These are phyloP conservation scores for Brassica cretica DNA, from an alignment of 345 rosid genomes.

Conservation along the genomic window DNA sequence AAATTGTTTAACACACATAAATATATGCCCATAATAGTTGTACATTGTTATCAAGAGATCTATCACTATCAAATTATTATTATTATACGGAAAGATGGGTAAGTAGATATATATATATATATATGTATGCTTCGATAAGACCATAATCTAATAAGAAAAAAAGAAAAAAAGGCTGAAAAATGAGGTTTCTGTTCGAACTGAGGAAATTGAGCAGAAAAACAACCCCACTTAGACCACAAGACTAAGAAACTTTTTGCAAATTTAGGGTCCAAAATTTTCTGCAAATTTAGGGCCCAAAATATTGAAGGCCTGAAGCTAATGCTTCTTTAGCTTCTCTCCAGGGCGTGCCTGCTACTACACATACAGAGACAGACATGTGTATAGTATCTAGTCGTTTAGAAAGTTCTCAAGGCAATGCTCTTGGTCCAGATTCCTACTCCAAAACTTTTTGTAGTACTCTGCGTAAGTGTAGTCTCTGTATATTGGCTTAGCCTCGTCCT, in stretches of 20 bases:
- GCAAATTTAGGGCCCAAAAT: too few relatives aligned
- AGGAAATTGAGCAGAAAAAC: background rate
- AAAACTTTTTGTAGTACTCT: slow-evolving; percentile 82
- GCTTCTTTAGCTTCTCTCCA: background rate
- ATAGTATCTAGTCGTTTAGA: slow-evolving; percentile 39
- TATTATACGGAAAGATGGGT: background rate
- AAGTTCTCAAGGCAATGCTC: slow-evolving; percentile 83
- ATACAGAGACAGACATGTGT: background rate
- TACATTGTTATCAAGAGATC: background rate
- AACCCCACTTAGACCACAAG: background rate
- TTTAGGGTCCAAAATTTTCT: too few relatives aligned
- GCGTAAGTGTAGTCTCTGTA: slow-evolving; percentile 80
- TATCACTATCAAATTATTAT: background rate
- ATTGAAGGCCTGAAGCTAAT: background rate
- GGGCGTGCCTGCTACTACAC: background rate
- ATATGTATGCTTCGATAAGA: background rate
- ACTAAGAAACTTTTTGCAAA: background rate
- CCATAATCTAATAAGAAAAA: background rate
- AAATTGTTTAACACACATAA: background rate
- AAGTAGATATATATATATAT: background rate
- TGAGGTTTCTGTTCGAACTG: background rate
- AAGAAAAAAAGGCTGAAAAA: background rate
- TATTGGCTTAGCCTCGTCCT: slow-evolving; percentile 46
- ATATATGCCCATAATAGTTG: background rate
- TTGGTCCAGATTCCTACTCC: slow-evolving; percentile 87